Evolutionary conservation across 2,329 filamentous ascomycete species (phyloP).

Genomic region (Arachnomyces sp.): DNA sequence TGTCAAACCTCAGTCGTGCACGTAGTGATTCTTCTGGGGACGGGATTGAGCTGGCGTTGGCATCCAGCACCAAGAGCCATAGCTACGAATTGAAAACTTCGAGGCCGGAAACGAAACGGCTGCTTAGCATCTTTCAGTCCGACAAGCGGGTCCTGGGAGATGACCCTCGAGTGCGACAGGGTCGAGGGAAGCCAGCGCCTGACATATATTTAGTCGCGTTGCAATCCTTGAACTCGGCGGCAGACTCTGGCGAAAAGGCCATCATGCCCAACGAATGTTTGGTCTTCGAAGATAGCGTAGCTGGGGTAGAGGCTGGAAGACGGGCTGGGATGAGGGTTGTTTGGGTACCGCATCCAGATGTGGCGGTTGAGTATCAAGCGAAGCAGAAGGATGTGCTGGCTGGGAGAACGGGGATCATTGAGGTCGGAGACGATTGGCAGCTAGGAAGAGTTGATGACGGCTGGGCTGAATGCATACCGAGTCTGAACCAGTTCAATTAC

Average conservation of each 20-base stretch:
- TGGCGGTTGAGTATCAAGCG: conserved; percentile 27
- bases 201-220: conserved; percentile 21
- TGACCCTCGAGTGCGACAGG: conserved; percentile 16
- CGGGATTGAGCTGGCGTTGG: conserved; percentile 17
- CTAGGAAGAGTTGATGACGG: conserved; percentile 31
- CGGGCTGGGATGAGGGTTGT: conserved; percentile 28
- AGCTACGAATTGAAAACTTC: conserved; percentile 19
- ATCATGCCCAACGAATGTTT: conserved; percentile 24
- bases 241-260: not conserved
- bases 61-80: conserved; percentile 16
- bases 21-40: conserved; percentile 8
- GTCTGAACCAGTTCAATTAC: conserved; percentile 33
- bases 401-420: conserved; percentile 20
- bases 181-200: conserved; percentile 20
- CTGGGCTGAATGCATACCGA: conserved; percentile 30
- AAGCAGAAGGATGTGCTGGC: conserved; percentile 24
- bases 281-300: conserved; percentile 29
- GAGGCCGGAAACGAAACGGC: conserved; percentile 12
- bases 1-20: conserved; percentile 14
- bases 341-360: conserved; percentile 26
- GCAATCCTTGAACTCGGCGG: conserved; percentile 12
- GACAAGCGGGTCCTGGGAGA: conserved; percentile 15
- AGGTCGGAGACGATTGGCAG: conserved; percentile 25
- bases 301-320: conserved; percentile 25
- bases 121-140: conserved; percentile 12